Evolutionary conservation across 345 rosid species (phyloP).

Genomic region (Alliaria petiolata): DNA sequence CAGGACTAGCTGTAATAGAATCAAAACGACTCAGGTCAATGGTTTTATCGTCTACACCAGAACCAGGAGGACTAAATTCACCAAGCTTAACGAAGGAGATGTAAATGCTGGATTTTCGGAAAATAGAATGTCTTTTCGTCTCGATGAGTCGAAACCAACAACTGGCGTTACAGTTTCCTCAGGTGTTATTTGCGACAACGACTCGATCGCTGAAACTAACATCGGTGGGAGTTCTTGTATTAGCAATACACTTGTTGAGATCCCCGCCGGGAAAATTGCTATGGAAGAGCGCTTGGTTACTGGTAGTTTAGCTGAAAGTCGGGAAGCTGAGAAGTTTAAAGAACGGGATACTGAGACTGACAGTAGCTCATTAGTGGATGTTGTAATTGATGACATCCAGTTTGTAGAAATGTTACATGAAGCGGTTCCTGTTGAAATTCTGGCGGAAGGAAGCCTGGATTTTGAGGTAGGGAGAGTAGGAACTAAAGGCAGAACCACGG

Average conservation of each 20-base stretch:
- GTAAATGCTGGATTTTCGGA: slow-evolving; percentile 20
- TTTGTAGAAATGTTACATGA: slow-evolving; percentile 37
- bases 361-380: slow-evolving; percentile 30
- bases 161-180: background rate
- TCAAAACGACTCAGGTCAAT: slow-evolving; percentile 57
- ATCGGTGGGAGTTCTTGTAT: background rate
- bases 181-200: slow-evolving; percentile 9
- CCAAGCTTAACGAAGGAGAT: slow-evolving; percentile 20
- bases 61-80: slow-evolving; percentile 37
- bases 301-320: slow-evolving; percentile 10
- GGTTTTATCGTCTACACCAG: slow-evolving; percentile 78
- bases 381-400: slow-evolving; percentile 30
- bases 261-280: background rate
- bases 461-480: slow-evolving; percentile 6
- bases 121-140: slow-evolving; percentile 8
- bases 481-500: background rate
- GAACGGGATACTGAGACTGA: slow-evolving; percentile 14
- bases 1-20: slow-evolving; percentile 48
- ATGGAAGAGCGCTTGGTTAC: slow-evolving; percentile 11
- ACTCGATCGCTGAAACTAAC: background rate
- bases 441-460: slow-evolving; percentile 26
- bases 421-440: slow-evolving; percentile 26
- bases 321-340: slow-evolving; percentile 5
- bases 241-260: slow-evolving; percentile 11
- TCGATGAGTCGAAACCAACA: slow-evolving; percentile 16